Conservation (phyloP, 805 yeast genomes). For the Komagataella mondaviorum region DNA sequence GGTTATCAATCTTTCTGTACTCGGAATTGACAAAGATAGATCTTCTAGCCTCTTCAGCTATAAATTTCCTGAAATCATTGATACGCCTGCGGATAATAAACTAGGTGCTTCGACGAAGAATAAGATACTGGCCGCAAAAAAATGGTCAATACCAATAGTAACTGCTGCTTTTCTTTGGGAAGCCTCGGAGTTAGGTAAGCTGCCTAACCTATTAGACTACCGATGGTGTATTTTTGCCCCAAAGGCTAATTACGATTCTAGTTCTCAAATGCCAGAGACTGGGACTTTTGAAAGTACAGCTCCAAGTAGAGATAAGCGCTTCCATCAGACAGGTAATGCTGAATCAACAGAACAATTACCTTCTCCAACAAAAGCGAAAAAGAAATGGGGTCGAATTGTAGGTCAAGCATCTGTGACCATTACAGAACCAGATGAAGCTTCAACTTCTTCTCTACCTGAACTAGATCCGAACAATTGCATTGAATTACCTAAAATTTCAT, state of each 20-base stretch:
- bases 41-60: slow-evolving; percentile 29
- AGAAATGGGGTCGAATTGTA: slow-evolving; percentile 32
- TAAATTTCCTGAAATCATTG: slow-evolving; percentile 17
- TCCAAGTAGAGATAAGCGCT: background rate
- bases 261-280: background rate
- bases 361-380: slow-evolving; percentile 35
- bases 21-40: slow-evolving; percentile 20
- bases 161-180: slow-evolving; percentile 44
- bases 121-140: slow-evolving; percentile 44
- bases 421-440: background rate
- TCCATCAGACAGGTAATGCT: background rate
- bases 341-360: slow-evolving; percentile 18
- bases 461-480: background rate
- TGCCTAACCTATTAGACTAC: slow-evolving; percentile 28
- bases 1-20: slow-evolving; percentile 33
- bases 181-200: slow-evolving; percentile 20
- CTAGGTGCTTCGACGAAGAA: slow-evolving; percentile 27
- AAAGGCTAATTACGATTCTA: background rate
- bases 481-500: background rate
- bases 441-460: background rate
- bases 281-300: background rate
- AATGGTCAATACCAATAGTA: slow-evolving; percentile 45
- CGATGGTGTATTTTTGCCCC: slow-evolving; percentile 49
- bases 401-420: slow-evolving; percentile 19
- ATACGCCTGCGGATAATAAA: slow-evolving; percentile 2